Evolutionary conservation across 2,329 filamentous ascomycete species (phyloP), one percentile per base, ranked within the genome.

Genomic region (Colletotrichum gloeosporioides): DNA sequence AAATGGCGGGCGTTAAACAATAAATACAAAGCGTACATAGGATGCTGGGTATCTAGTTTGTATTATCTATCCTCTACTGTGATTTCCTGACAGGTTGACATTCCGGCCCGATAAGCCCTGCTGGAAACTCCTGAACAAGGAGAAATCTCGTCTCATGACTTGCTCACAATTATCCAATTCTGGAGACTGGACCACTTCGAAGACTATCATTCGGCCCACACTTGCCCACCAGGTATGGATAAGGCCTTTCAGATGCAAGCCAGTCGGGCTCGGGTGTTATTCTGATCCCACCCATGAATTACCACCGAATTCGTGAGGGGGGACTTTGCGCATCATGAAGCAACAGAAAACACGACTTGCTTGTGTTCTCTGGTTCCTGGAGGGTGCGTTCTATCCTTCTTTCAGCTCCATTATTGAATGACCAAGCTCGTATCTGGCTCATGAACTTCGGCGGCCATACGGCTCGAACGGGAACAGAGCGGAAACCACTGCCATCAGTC

Each of bases 391-490:
- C 12, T 64, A 27, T 64, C 27, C 39, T 12, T 29, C 5, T 6
- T 7, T 15, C 1, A 25, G 8, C 7, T 10, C 2, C 10, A 8
- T 34, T 6, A 18, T 27, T 8, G 8, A 59, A 29, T 16, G 22
- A 8, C 6, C 8, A 22, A 25, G 3, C 4, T 29, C 25, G 16
- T 6, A 7, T 10, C 18, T n/a, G 3, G 5, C 13, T n/a, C 65
- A 77, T 68, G 67, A 89, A 90, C 89, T 91, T 71, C 90, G 83
- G 78, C 82, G 86, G 3, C 92, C 92, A 81, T 91, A 93, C 1
- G 92, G 93, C 85, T 95, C 93, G 80, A 93, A 94, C 0, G 93
- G 93, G 76, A 94, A 93, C 8, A 87, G 67, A 0, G 86, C 88
- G 7, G 92, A 89, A 18, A 93, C 85, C 2, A 86, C 79, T 1